Base-by-base conservation (phyloP, 768 basidiomycete genomes). In the Mycena epipterygia region DNA sequence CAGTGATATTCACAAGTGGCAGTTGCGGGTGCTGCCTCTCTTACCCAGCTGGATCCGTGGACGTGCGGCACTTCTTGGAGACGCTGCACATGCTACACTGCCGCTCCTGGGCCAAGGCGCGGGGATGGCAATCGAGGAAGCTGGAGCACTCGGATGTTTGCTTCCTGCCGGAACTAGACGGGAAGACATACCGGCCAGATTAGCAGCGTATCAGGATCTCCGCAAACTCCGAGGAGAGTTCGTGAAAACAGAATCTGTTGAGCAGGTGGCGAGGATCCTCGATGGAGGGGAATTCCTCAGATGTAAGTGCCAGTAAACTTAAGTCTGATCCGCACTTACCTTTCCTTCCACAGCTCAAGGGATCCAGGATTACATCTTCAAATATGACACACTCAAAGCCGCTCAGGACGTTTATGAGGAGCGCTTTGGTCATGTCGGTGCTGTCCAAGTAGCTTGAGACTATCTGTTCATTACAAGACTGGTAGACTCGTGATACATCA, bases 101-200 rank as follows among this genome's bases (percentile, higher is more conserved):
- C 76, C 78, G 14, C 61, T 75, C 30, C 53, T 75, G 7, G 78
- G 71, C 17, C 75, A 77, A 59, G 76, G 78, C 21, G 77, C 77
- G 19, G 77, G 71, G 8, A 75, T 78, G 55, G 78, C 76, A 9
- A 72, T 77, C 57, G 78, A 79, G 57, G 78, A 72, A 2, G 70
- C 60, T 2, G 70, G 61, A 16, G 39, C 62, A 16, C n/a, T 72
- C 2, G 61, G 66, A 21, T 41, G 44, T 25, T 51, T 72, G 25
- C 29, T 72, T n/a, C 71, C 71, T 6, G 6, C 51, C 4, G 71
- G 71, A 21, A 72, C 71, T 4, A 35, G 13, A 16, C 49, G 49
- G 23, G 57, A 64, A 25, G 62, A 72, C 25, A 33, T 72, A 14
- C 57, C 48, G 13, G 58, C 37, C 3, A 39, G 67, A 19, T 51